Conservation (phyloP, 345 rosid species). For the Eucalyptus sp. region DNA sequence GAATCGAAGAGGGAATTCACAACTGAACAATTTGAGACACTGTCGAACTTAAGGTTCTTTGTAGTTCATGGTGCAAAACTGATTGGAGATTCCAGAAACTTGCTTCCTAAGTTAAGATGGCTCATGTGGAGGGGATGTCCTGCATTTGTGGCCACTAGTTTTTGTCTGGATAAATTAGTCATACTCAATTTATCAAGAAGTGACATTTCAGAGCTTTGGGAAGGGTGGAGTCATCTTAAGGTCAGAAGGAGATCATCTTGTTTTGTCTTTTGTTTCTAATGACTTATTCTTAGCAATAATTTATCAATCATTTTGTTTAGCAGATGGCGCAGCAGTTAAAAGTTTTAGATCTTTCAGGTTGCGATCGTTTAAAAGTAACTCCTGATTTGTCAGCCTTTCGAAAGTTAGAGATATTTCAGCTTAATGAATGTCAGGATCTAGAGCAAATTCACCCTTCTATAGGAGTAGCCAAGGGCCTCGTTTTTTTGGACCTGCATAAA, state of each 20-base stretch:
- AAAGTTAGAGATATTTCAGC: accelerated
- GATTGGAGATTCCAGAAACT: background rate
- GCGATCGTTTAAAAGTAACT: accelerated
- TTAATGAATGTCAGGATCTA: accelerated
- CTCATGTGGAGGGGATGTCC: accelerated
- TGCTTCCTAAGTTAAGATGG: background rate
- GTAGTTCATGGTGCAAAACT: too few species aligned
- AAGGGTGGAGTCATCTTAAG: too few species aligned
- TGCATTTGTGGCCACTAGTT: accelerated
- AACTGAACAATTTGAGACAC: too few species aligned
- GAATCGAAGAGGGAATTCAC: too few species aligned
- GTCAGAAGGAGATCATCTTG: too few species aligned
- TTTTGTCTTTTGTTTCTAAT: too few species aligned
- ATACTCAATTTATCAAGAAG: accelerated
- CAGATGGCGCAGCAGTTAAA: accelerated
- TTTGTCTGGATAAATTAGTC: accelerated
- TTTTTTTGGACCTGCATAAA: accelerated
- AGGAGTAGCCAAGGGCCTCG: accelerated
- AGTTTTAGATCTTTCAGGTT: too few species aligned
- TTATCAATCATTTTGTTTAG: too few species aligned
- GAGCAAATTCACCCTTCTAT: too few species aligned
- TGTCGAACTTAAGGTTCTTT: too few species aligned
- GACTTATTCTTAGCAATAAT: too few species aligned
- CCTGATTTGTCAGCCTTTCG: accelerated
- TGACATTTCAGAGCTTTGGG: too few species aligned